Base-by-base conservation (phyloP, 2,329 filamentous ascomycete species). In the Beauveria sp. region DNA sequence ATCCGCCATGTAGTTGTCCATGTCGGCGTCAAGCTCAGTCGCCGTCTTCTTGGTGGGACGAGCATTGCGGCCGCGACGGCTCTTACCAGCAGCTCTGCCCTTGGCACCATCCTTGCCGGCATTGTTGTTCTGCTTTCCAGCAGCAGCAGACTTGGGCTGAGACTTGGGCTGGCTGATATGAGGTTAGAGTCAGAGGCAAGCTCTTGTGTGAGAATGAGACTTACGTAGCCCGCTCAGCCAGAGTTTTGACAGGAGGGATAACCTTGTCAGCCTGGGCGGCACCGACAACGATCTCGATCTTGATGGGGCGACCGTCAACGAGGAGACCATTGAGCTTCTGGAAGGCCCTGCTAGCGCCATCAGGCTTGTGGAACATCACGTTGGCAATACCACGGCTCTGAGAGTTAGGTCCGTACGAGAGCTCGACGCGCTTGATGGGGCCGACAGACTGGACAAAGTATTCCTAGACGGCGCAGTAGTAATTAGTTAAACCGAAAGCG, bases 21-120 rank as follows among this genome's bases (percentile, higher is more conserved):
- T 99, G 75, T 99, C 95, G 5, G 91, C 92, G 74, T 99, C 95
- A 28, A 99, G 86, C 78, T 99, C 93, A 73, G 96, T 93, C 1
- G 89, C 86, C 0, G 92, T 96, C 89, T 98, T 98, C 79, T 96
- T 81, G 70, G 86, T 78, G 67, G 88, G 81, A 69, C 88, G 85
- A 66, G 82, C 79, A 70, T 79, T 88, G 67, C 86, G 86, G 47
- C 72, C 74, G 65, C 79, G 79, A 62, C 81, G 79, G 9, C 67
- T 67, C 66, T 76, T 79, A 67, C 73, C 72, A 54, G 68, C 72
- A 54, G 68, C 75, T 49, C 70, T 72, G 57, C 75, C 74, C 67
- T 79, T 81, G 52, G 78, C 75, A 52, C 50, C 50, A n/a, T 47
- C 50, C 42, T 76, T 76, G 51, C 72, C 75, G 49, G 45, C 24